Evolutionary conservation across 305 asterid genomes (phyloP).

Genomic region (Fraxinus floribunda): DNA sequence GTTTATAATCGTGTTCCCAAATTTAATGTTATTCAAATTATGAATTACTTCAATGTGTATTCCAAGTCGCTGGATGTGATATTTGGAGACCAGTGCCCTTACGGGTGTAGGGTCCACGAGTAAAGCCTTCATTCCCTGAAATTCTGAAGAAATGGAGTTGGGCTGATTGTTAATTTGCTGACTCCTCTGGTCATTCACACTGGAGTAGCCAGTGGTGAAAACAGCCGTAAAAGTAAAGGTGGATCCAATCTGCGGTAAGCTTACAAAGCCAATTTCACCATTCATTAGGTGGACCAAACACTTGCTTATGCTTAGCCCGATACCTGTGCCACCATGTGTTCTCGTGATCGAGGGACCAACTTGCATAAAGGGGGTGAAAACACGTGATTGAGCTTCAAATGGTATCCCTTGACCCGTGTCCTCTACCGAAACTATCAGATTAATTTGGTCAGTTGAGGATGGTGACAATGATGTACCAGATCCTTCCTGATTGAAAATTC

Average conservation of each 20-base stretch:
- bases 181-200: constrained; percentile 34
- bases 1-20: constrained; percentile 27
- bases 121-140: constrained; percentile 69
- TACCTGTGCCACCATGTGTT: constrained; percentile 96
- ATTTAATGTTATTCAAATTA: constrained; percentile 31
- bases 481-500: constrained; percentile 53
- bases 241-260: constrained; percentile 75
- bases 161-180: constrained; percentile 37
- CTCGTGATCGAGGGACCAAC: constrained; percentile 93
- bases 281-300: constrained; percentile 97
- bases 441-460: constrained; percentile 52
- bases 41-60: constrained; percentile 55
- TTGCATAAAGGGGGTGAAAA: constrained; percentile 93
- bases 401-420: constrained; percentile 98
- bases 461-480: constrained; percentile 29
- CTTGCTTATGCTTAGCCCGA: constrained; percentile 96
- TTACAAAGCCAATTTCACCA: constrained; percentile 86
- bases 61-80: constrained; percentile 82
- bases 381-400: constrained; percentile 69
- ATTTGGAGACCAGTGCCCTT: constrained; percentile 71
- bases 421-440: constrained; percentile 83
- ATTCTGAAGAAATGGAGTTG: constrained; percentile 47
- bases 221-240: constrained; percentile 90
- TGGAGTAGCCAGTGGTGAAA: constrained; percentile 42
- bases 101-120: constrained; percentile 76